A percentile compares a stretch with the other conserved stretches of the same genome.
These are phyloP conservation scores for Microdochium bolleyi DNA, from an alignment of 2,329 filamentous ascomycete species.

Conservation along the genomic window DNA sequence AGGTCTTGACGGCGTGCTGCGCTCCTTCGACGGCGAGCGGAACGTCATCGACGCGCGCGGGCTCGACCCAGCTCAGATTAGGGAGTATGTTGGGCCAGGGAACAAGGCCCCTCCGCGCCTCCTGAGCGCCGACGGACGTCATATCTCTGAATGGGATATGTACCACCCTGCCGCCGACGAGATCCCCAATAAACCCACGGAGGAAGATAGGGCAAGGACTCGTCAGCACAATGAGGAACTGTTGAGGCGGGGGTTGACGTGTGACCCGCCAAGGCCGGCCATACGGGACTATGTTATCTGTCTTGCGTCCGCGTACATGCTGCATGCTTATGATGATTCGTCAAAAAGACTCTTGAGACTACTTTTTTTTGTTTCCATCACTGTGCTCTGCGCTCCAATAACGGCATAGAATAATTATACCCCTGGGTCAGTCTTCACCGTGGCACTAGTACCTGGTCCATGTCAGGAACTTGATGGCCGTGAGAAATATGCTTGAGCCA, in stretches of 20 bases:
- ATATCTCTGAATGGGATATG: slow-evolving; percentile 7
- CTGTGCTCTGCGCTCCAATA: too few relatives aligned
- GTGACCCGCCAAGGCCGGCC: neutral
- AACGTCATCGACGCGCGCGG: slow-evolving; percentile 8
- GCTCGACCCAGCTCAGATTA: slow-evolving; percentile 8
- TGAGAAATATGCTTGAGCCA: too few relatives aligned
- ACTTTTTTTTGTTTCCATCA: too few relatives aligned
- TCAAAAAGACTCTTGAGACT: too few relatives aligned
- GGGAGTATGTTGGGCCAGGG: slow-evolving; percentile 8
- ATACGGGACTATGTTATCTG: neutral
- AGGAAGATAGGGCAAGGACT: slow-evolving; percentile 8
- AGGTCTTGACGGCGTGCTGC: slow-evolving; percentile 8
- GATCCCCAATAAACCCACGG: slow-evolving; percentile 7
- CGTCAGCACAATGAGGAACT: slow-evolving; percentile 4
- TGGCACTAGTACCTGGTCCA: too few relatives aligned
- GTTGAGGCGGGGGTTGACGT: slow-evolving; percentile 1
- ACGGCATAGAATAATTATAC: too few relatives aligned
- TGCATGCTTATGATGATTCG: too few relatives aligned
- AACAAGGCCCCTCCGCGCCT: slow-evolving; percentile 4
- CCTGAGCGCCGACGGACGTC: slow-evolving; percentile 8
- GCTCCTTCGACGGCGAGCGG: slow-evolving; percentile 7
- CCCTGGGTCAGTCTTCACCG: too few relatives aligned
- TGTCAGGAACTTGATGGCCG: too few relatives aligned
- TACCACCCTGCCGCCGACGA: slow-evolving; percentile 8
- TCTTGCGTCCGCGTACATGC: too few relatives aligned